These are phyloP conservation scores for Achaetomium macrosporum DNA, from an alignment of 2,329 filamentous ascomycete species.

Conservation along the genomic window DNA sequence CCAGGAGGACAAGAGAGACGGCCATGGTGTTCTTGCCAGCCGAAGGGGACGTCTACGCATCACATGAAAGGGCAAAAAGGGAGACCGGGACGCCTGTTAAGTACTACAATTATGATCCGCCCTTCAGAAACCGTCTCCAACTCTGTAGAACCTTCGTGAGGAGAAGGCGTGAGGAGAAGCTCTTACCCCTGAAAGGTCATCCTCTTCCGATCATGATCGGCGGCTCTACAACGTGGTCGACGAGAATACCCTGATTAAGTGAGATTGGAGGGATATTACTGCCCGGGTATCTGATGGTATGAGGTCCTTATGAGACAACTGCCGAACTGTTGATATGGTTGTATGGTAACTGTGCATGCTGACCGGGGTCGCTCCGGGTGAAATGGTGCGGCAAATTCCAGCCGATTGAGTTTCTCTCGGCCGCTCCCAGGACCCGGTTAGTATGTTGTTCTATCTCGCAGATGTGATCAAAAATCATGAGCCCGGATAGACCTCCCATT, in stretches of 20 bases:
- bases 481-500: too few relatives aligned
- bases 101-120: background rate
- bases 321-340: background rate
- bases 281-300: background rate
- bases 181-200: slow-evolving; percentile 2
- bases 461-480: too few relatives aligned
- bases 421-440: slow-evolving; percentile 1
- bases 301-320: background rate
- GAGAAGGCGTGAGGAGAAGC: slow-evolving; percentile 9
- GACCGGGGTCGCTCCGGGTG: background rate
- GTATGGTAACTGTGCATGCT: background rate
- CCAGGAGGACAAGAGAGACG: background rate
- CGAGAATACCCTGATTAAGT: slow-evolving; percentile 10
- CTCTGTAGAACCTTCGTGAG: background rate
- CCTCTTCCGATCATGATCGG: background rate
- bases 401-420: background rate
- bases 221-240: background rate
- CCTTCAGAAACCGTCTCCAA: slow-evolving; percentile 1
- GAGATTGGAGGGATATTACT: slow-evolving; percentile 1
- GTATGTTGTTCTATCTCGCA: background rate
- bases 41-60: background rate
- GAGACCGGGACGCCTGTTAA: background rate
- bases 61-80: background rate
- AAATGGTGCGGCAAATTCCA: slow-evolving; percentile 1
- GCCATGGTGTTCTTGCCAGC: background rate